These are phyloP conservation scores for Cladosporium sp. DNA, from an alignment of 2,329 filamentous ascomycete species.

Conservation along the genomic window DNA sequence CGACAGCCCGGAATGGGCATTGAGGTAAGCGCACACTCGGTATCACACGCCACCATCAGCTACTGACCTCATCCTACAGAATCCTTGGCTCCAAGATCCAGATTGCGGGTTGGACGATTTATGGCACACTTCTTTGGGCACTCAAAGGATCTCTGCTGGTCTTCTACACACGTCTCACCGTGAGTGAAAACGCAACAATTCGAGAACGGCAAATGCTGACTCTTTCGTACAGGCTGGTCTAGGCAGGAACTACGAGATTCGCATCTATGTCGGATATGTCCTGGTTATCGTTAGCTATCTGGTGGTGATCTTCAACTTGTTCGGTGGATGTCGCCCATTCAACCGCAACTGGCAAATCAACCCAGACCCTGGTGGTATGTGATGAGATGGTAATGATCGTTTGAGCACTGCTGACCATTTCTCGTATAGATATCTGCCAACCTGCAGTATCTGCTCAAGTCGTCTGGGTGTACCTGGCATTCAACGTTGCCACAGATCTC, in stretches of 20 bases:
- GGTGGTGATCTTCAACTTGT: slow-evolving; percentile 12
- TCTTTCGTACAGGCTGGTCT: not conserved
- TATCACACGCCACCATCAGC: not conserved
- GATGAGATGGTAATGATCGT: too few species aligned
- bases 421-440: slow-evolving; percentile 7
- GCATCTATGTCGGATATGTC: slow-evolving; percentile 16
- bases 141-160: slow-evolving; percentile 16
- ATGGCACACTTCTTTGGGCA: slow-evolving; percentile 15
- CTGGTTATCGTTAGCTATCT: slow-evolving; percentile 12
- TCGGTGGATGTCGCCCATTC: slow-evolving; percentile 10
- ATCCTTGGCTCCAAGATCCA: slow-evolving; percentile 20
- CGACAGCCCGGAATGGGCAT: slow-evolving; percentile 11
- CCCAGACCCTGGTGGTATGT: slow-evolving; percentile 16
- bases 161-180: slow-evolving; percentile 17
- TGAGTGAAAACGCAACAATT: not conserved
- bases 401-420: not conserved
- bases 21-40: slow-evolving; percentile 5
- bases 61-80: not conserved
- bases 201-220: not conserved
- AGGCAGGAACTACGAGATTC: slow-evolving; percentile 18
- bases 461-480: slow-evolving; percentile 15
- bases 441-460: slow-evolving; percentile 15
- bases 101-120: slow-evolving; percentile 15
- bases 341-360: slow-evolving; percentile 13
- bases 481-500: slow-evolving; percentile 13